These are phyloP conservation scores for Ophiocordyceps camponoti-floridani DNA, from an alignment of 2,329 filamentous ascomycete genomes.

Conservation along the genomic window DNA sequence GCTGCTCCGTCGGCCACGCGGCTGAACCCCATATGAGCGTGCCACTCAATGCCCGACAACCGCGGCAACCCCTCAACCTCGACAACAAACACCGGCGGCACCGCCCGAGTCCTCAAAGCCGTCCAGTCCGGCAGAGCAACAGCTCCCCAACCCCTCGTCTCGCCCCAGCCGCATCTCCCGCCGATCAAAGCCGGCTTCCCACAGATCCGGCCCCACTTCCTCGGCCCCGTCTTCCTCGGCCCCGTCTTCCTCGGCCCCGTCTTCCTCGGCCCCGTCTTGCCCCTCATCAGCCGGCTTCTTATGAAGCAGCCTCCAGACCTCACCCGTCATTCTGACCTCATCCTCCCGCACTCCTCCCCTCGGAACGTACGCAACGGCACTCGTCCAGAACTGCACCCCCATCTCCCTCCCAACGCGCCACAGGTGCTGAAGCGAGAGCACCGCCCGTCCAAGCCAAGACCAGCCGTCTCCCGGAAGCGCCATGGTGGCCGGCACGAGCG, in stretches of 20 bases:
- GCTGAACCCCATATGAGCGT: conserved; percentile 43
- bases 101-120: conserved; percentile 19
- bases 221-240: conserved; percentile 26
- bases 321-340: conserved; percentile 23
- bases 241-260: conserved; percentile 16
- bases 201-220: conserved; percentile 41
- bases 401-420: conserved; percentile 64
- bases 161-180: background rate
- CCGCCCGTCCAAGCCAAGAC: conserved; percentile 38
- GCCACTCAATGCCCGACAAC: conserved; percentile 66
- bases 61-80: conserved; percentile 66
- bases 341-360: conserved; percentile 9
- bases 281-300: conserved; percentile 5
- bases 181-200: conserved; percentile 45
- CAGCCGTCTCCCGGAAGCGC: conserved; percentile 21
- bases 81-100: conserved; percentile 55
- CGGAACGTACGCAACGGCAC: conserved; percentile 58
- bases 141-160: background rate
- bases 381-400: conserved; percentile 56
- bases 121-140: conserved; percentile 31
- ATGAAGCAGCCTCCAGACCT: conserved; percentile 30
- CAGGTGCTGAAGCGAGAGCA: conserved; percentile 72
- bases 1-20: conserved; percentile 10
- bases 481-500: conserved; percentile 71
- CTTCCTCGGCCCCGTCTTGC: conserved; percentile 5